Base-by-base conservation (phyloP, 305 asterid genomes). In the Fraxinus platypoda region DNA sequence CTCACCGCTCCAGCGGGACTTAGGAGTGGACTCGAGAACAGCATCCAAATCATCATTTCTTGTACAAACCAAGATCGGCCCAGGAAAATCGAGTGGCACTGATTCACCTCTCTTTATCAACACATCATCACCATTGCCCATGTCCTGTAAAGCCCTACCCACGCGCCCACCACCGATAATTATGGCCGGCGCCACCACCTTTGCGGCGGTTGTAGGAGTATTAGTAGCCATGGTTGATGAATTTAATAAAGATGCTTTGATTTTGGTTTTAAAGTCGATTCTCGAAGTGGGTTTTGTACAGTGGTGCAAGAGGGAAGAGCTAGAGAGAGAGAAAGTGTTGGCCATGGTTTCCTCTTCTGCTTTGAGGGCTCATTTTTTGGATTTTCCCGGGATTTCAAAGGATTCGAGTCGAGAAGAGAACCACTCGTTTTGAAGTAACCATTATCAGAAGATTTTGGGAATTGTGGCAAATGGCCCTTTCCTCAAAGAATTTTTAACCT, bases 141-240 rank as follows among this genome's bases (percentile, higher is more conserved):
- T 92, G 49, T 88, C 97, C 54, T 91, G 93, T 23, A 96, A 92
- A 79, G 98, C 95, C 79, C 76, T 91, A 0, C 98, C 99, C 19
- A 96, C 99, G 34, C 99, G 98, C 2, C 98, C 98, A 28, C 97
- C 97, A 73, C 99, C 98, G 6, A 96, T 94, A 83, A 96, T 96
- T 21, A 94, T 62, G 26, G 98, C 97, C 11, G 98, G 98, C 25
- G 85, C 89, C 37, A 93, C 21, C 21, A 49, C 95, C 83, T 90
- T 89, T 76, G 88, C 90, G 1, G 90, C 82, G 59, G 91, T 81
- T 81, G 87, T 30, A 11, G 87, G 12, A 49, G 59, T 49, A 62
- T 8, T 62, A 26, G 19, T 74, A 1, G 94, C 89, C 93, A 88
- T 90, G 70, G 91, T 37, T 38, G 89, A 70, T 43, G 89, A 52